These are phyloP conservation scores for Suillus decipiens DNA, from an alignment of 768 basidiomycete genomes.

Conservation along the genomic window DNA sequence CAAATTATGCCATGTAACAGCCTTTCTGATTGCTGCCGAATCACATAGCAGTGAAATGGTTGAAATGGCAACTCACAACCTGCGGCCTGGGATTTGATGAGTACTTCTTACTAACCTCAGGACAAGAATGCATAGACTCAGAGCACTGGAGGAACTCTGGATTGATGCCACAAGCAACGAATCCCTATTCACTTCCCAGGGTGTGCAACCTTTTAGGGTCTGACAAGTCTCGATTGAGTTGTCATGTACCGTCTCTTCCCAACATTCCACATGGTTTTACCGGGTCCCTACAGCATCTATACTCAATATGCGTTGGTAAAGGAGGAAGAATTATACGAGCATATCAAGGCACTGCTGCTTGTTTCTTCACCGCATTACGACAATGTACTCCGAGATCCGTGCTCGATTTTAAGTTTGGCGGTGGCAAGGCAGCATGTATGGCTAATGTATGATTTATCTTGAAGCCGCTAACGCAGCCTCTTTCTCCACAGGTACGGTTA, in stretches of 20 bases:
- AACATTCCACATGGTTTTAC: neutral
- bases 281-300: neutral
- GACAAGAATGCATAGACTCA: neutral
- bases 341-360: neutral
- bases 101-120: neutral
- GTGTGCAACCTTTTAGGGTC: neutral
- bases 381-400: neutral
- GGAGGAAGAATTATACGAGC: neutral
- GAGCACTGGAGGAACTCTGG: neutral
- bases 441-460: neutral
- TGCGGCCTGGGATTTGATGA: neutral
- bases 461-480: neutral
- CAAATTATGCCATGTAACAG: neutral
- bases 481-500: neutral
- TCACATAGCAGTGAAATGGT: neutral
- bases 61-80: neutral
- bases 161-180: neutral
- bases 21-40: neutral
- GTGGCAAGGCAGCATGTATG: neutral
- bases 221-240: neutral
- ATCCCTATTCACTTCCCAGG: neutral
- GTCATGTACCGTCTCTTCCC: neutral
- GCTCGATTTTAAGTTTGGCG: neutral
- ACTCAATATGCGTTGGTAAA: neutral
- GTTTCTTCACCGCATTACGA: neutral